Evolutionary conservation across 345 rosid genomes (phyloP), one percentile per base, ranked within the genome.

Genomic region (Acer campestre): DNA sequence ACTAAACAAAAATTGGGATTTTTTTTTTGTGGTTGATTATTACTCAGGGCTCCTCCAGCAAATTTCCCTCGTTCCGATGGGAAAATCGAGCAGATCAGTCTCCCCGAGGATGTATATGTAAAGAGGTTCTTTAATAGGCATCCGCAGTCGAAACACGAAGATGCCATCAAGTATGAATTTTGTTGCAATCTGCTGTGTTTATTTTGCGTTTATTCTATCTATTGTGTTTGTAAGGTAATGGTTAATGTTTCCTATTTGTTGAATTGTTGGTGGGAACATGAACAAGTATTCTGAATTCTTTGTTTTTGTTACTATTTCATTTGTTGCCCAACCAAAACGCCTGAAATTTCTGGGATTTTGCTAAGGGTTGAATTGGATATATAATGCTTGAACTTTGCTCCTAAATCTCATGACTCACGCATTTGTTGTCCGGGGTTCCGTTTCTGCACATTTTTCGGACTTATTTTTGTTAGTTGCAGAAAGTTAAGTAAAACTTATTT

Each of bases 101-200:
- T 94, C 46, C 98, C 97, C 0, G 98, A 96, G 80, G 98, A 94
- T 85, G 78, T 87, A 70, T 96, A 92, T 61, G 78, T 87, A 67
- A 86, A 87, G 58, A 91, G 82, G 81, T 94, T 96, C 89, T 88
- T 86, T 56, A 64, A 79, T 78, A 90, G 77, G 82, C 83, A 90
- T 83, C 94, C 94, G 0, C 89, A 75, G 53, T 84, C 96, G 0
- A 86, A 84, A 69, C 65, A 82, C 61, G 82, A 90, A 17, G 97
- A 89, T 79, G 86, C 97, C 68, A 80, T 78, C 90, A 92, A 89
- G 99, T 96, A 91, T 7, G 61, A 17, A 6, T 65, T 65, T 67
- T 7, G 18, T 49, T 71, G 74, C 63, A 3, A 46, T 38, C 67
- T 44, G 7, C 56, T 2, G 1, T 74, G 9, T 31, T 23, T n/a